A percentile compares a stretch with the other conserved stretches of the same genome.
Evolutionary conservation across 2,329 filamentous ascomycete species (phyloP).

Genomic region (Huntiella moniliformis): DNA sequence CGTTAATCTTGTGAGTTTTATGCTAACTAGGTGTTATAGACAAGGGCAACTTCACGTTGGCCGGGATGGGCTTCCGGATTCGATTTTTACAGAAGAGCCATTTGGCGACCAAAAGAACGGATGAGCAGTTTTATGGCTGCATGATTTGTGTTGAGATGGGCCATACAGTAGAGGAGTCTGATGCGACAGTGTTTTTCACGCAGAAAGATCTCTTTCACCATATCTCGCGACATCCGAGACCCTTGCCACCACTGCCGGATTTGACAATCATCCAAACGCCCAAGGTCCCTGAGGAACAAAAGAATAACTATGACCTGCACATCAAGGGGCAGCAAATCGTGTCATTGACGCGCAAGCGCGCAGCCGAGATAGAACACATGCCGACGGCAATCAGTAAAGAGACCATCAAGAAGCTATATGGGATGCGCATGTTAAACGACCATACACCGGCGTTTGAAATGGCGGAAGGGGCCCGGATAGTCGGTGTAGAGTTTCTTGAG

Average conservation of each 20-base stretch:
- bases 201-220: slow-evolving; percentile 34
- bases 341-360: slow-evolving; percentile 25
- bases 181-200: slow-evolving; percentile 37
- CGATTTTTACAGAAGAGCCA: slow-evolving; percentile 39
- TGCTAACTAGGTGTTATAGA: slow-evolving; percentile 17
- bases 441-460: slow-evolving; percentile 27
- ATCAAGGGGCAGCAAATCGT: slow-evolving; percentile 23
- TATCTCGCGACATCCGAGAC: slow-evolving; percentile 33
- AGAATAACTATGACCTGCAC: slow-evolving; percentile 35
- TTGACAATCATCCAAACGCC: slow-evolving; percentile 28
- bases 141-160: slow-evolving; percentile 33
- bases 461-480: slow-evolving; percentile 28
- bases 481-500: slow-evolving; percentile 31
- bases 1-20: not conserved
- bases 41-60: slow-evolving; percentile 27
- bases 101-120: slow-evolving; percentile 27
- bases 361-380: slow-evolving; percentile 22
- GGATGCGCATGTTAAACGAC: slow-evolving; percentile 27
- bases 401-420: slow-evolving; percentile 28
- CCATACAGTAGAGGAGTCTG: slow-evolving; percentile 31
- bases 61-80: slow-evolving; percentile 30
- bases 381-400: slow-evolving; percentile 28
- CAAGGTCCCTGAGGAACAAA: slow-evolving; percentile 21
- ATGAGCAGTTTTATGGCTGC: slow-evolving; percentile 36
- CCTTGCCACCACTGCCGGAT: slow-evolving; percentile 30